Percentiles rank a stretch among this genome's conserved stretches.
phyloP scores from a whole-genome alignment of 169 alveolate species.

The Sarcocystis neurona region DNA sequence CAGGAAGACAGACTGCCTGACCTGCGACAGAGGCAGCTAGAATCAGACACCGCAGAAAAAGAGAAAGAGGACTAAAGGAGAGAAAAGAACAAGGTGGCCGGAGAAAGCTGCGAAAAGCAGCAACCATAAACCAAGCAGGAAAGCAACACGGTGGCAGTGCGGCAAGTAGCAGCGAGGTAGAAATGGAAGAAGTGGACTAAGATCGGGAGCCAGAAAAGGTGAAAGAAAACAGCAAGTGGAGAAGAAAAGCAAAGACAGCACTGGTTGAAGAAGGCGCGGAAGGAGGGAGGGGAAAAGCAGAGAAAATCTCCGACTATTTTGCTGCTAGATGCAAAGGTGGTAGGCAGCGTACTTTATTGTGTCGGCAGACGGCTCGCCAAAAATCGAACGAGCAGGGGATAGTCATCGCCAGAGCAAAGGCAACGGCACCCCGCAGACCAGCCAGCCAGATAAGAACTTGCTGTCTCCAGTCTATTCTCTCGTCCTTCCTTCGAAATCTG shows the following conservation, averaged over 20 bases:
- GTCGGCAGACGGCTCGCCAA: constrained; percentile 7
- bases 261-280: neutral
- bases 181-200: neutral
- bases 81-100: neutral
- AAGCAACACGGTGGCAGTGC: neutral
- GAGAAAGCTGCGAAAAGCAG: neutral
- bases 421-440: constrained; percentile 49
- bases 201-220: neutral
- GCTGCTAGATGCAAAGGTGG: neutral
- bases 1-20: neutral
- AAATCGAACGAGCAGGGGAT: constrained; percentile 34
- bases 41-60: neutral
- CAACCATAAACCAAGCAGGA: neutral
- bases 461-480: constrained; percentile 23
- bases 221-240: neutral
- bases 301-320: neutral
- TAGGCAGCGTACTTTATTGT: constrained; percentile 29
- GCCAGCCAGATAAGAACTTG: constrained; percentile 38
- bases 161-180: neutral
- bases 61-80: neutral
- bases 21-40: neutral
- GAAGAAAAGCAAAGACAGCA: neutral
- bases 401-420: constrained; percentile 51
- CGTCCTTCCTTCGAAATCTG: constrained; percentile 28
- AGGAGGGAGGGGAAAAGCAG: neutral